A percentile compares a stretch with the other conserved stretches of the same genome.
phyloP scores from a whole-genome alignment of 768 basidiomycete genomes.

The Lepiota subincarnata region DNA sequence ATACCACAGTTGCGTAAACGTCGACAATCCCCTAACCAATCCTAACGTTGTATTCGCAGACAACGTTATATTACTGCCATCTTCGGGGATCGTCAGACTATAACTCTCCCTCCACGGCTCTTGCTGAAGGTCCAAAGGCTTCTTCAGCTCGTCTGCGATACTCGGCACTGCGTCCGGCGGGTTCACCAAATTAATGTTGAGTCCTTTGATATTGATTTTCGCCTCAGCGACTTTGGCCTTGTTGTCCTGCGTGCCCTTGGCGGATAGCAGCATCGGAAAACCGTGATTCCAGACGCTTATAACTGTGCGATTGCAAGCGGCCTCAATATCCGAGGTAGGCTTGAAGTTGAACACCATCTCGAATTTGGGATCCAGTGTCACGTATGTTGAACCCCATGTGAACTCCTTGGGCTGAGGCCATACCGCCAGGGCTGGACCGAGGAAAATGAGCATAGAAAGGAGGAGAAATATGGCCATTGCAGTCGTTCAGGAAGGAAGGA shows the following conservation, averaged over 20 bases:
- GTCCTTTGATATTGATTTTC: no score
- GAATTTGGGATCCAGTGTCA: conserved; percentile 31
- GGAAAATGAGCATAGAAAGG: conserved; percentile 19
- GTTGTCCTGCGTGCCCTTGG: no score
- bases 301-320: no score
- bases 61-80: conserved; percentile 53
- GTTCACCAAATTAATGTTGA: no score
- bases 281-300: no score
- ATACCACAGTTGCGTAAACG: conserved; percentile 72
- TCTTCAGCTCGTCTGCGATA: conserved; percentile 53
- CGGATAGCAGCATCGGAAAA: no score
- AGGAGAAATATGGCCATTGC: conserved; percentile 7
- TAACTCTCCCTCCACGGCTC: conserved; percentile 54
- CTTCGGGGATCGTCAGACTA: conserved; percentile 48
- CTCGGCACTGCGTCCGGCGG: conserved; percentile 23
- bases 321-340: no score
- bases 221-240: no score
- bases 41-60: conserved; percentile 64
- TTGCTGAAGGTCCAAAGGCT: conserved; percentile 33
- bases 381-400: conserved; percentile 34
- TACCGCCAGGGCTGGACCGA: conserved; percentile 24
- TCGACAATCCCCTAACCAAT: conserved; percentile 67
- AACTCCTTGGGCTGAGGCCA: conserved; percentile 40
- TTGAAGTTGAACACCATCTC: conserved; percentile 30
- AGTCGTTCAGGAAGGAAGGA: no score